These are phyloP conservation scores for Colletotrichum plurivorum DNA, from an alignment of 2,329 filamentous ascomycete genomes.

Conservation along the genomic window DNA sequence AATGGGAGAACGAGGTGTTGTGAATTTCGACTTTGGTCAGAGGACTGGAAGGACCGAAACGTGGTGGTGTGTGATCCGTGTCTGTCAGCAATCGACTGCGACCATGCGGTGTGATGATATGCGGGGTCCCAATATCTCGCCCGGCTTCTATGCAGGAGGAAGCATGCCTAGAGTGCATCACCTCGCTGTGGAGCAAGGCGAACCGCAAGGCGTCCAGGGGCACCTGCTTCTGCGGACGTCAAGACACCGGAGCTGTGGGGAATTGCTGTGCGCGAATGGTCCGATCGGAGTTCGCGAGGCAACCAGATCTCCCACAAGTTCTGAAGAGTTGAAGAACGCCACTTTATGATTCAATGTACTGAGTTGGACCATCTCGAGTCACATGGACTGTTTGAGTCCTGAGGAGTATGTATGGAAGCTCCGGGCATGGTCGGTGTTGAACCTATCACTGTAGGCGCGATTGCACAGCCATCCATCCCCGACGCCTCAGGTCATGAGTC, in stretches of 20 bases:
- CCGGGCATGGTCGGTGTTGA: too few relatives aligned
- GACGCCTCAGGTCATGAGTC: too few relatives aligned
- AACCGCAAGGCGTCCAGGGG: constrained; percentile 32
- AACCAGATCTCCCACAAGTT: constrained; percentile 16
- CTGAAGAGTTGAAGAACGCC: neutral
- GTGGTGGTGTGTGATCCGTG: neutral
- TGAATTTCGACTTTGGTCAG: constrained; percentile 1
- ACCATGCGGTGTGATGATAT: constrained; percentile 6
- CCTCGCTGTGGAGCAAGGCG: constrained; percentile 23
- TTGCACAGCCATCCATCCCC: constrained; percentile 10
- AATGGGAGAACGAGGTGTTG: neutral
- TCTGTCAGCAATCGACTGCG: neutral
- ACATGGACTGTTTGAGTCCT: neutral
- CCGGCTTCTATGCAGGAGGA: constrained; percentile 11
- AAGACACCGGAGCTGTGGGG: neutral
- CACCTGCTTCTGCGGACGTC: neutral
- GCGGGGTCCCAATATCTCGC: neutral
- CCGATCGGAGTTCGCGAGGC: constrained; percentile 6
- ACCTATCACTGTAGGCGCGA: neutral
- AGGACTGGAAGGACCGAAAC: neutral
- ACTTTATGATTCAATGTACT: neutral
- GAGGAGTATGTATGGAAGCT: neutral
- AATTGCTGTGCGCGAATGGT: neutral
- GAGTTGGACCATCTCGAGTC: neutral
- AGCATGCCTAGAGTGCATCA: neutral